These are phyloP conservation scores for Lactarius hengduanensis DNA, from an alignment of 768 basidiomycete species.

Conservation along the genomic window DNA sequence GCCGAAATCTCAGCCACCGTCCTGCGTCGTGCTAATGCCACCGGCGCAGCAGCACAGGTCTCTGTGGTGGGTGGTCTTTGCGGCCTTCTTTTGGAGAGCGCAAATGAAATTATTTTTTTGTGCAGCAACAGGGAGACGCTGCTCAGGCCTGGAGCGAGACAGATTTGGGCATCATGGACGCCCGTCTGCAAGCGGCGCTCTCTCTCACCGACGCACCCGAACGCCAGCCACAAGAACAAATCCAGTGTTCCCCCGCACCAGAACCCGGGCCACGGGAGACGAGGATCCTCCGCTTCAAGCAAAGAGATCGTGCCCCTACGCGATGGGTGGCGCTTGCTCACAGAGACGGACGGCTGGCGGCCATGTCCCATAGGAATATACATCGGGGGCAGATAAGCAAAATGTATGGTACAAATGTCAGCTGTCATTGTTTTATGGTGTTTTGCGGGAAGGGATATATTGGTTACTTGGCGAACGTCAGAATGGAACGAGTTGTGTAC, in stretches of 20 bases:
- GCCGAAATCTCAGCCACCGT: slow-evolving; percentile 15
- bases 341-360: slow-evolving; percentile 49
- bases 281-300: neutral
- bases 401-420: neutral
- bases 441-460: neutral
- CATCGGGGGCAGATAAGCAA: slow-evolving; percentile 25
- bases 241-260: neutral
- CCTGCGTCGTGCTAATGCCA: neutral
- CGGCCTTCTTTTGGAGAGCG: neutral
- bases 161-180: slow-evolving; percentile 52
- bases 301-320: slow-evolving; percentile 26
- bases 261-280: too few species aligned
- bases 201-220: neutral
- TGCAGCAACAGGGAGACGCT: neutral
- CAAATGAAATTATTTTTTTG: neutral
- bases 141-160: slow-evolving; percentile 44
- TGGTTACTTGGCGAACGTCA: neutral
- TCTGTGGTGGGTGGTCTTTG: slow-evolving; percentile 9
- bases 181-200: slow-evolving; percentile 13
- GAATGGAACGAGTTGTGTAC: neutral
- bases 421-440: neutral
- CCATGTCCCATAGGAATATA: slow-evolving; percentile 70
- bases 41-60: neutral
- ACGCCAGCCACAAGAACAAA: neutral
- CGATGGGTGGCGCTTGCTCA: slow-evolving; percentile 56